Percentiles rank a stretch among this genome's conserved stretches.
These are phyloP conservation scores for Toxicodendron radicans DNA, from an alignment of 345 rosid species.

Conservation along the genomic window DNA sequence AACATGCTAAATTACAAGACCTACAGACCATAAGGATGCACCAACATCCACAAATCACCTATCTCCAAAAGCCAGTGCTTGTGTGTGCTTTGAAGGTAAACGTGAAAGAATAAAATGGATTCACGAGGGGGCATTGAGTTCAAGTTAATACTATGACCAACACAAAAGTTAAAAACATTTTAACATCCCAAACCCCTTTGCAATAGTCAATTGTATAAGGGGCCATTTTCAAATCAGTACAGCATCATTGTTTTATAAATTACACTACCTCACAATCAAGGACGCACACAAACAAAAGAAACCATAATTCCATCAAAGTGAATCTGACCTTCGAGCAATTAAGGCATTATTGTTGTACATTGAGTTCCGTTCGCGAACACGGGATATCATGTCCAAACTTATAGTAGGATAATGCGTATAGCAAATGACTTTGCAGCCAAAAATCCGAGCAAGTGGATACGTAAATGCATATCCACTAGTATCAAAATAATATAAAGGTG, in stretches of 20 bases:
- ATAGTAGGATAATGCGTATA: slow-evolving; percentile 96
- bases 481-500: slow-evolving; percentile 71
- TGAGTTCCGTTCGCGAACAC: slow-evolving; percentile 65
- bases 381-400: slow-evolving; percentile 87
- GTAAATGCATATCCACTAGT: slow-evolving; percentile 95
- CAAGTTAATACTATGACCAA: too few relatives aligned
- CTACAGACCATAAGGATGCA: background rate
- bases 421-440: slow-evolving; percentile 93
- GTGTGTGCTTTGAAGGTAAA: background rate
- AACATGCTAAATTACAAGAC: background rate
- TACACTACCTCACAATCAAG: background rate
- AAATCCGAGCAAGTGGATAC: slow-evolving; percentile 83
- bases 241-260: background rate
- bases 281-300: background rate
- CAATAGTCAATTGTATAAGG: background rate
- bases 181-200: background rate
- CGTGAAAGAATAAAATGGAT: background rate
- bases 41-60: background rate
- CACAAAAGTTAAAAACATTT: too few relatives aligned
- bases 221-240: background rate
- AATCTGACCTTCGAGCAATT: slow-evolving; percentile 68
- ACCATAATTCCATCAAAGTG: background rate
- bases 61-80: background rate
- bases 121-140: background rate
- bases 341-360: slow-evolving; percentile 79